These are phyloP conservation scores for Orbilia brochopaga DNA, from an alignment of 2,329 filamentous ascomycete genomes.

Conservation along the genomic window DNA sequence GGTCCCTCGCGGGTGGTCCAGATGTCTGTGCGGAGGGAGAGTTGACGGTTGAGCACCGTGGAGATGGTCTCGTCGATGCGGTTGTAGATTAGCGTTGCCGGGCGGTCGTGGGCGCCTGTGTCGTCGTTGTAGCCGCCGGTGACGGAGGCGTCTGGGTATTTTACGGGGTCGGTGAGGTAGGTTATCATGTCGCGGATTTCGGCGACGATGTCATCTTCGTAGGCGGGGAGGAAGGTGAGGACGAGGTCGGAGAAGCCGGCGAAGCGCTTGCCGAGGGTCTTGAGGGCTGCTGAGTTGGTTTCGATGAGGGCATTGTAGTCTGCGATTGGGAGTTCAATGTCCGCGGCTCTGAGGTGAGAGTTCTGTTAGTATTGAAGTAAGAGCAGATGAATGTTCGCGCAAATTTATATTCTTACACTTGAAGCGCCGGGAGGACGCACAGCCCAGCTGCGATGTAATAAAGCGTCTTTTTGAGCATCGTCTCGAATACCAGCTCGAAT, in stretches of 20 bases:
- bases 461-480: slow-evolving; percentile 5
- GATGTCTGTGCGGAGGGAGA: slow-evolving; percentile 13
- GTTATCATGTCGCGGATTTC: background rate
- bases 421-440: slow-evolving; percentile 2
- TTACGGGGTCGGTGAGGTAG: slow-evolving; percentile 6
- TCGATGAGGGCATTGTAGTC: slow-evolving; percentile 14
- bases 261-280: slow-evolving; percentile 5
- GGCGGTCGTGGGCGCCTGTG: background rate
- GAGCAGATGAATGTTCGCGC: too few species aligned
- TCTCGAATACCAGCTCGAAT: background rate
- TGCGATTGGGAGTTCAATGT: slow-evolving; percentile 9
- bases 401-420: slow-evolving; percentile 18
- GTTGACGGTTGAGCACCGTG: background rate
- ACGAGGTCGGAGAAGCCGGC: slow-evolving; percentile 9
- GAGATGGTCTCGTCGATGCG: slow-evolving; percentile 11
- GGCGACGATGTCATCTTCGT: slow-evolving; percentile 24
- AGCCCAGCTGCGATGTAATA: background rate
- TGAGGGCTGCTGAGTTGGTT: slow-evolving; percentile 4
- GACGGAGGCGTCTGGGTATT: background rate
- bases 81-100: slow-evolving; percentile 13
- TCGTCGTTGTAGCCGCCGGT: background rate
- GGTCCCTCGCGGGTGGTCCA: slow-evolving; percentile 18
- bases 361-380: slow-evolving; percentile 7
- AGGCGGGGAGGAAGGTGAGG: slow-evolving; percentile 10
- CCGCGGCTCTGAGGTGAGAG: slow-evolving; percentile 4